Evolutionary conservation across 768 basidiomycete genomes (phyloP).

Genomic region (Hebeloma cylindrosporum): DNA sequence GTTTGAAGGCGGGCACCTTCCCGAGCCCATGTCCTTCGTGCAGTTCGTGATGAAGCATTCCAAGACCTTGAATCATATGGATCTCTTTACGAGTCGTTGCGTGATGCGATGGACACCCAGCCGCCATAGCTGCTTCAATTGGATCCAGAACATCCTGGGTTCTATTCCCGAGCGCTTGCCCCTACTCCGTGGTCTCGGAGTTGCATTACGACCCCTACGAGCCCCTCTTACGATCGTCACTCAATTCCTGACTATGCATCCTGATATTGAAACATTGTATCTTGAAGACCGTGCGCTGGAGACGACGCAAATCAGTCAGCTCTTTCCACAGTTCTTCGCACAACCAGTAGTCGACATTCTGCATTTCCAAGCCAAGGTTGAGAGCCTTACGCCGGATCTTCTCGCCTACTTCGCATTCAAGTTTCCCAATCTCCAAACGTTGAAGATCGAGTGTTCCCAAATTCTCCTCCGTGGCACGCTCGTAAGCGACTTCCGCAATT

Average conservation of each 20-base stretch:
- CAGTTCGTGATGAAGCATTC: constrained; percentile 38
- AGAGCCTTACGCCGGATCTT: constrained; percentile 11
- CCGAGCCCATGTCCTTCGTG: constrained; percentile 31
- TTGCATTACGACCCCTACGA: constrained; percentile 41
- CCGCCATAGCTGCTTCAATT: constrained; percentile 32
- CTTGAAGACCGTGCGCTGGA: constrained; percentile 32
- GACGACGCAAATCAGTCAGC: constrained; percentile 10
- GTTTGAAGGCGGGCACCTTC: constrained; percentile 43
- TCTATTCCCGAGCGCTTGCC: constrained; percentile 30
- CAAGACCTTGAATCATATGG: constrained; percentile 34
- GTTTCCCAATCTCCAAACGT: constrained; percentile 14
- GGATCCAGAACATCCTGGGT: constrained; percentile 43
- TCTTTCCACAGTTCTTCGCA: neutral
- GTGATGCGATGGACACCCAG: constrained; percentile 16
- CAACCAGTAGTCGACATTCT: neutral
- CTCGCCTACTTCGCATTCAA: constrained; percentile 9
- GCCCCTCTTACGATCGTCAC: constrained; percentile 30
- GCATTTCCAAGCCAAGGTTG: constrained; percentile 13
- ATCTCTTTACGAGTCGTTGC: constrained; percentile 33
- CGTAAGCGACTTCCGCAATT: too few species aligned
- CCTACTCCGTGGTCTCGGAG: constrained; percentile 30
- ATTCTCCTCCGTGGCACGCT: too few species aligned
- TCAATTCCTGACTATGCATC: constrained; percentile 30
- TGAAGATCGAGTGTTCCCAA: constrained; percentile 15
- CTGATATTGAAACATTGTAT: constrained; percentile 39